These are phyloP conservation scores for Pichia rugopelliculosa DNA, from an alignment of 805 yeast species.

Conservation along the genomic window DNA sequence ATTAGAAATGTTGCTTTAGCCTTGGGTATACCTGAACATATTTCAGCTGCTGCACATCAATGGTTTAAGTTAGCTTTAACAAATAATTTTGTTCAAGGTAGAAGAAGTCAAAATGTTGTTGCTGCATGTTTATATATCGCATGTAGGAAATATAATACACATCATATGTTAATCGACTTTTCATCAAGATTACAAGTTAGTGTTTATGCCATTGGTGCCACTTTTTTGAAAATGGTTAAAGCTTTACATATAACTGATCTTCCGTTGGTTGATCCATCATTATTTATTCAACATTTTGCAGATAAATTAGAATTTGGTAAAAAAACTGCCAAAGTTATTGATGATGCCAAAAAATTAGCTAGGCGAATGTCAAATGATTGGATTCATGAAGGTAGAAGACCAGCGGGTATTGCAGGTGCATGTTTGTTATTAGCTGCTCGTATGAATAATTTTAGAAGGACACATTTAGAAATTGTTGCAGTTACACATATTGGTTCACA, in stretches of 20 bases:
- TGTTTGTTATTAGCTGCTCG: constrained; percentile 88
- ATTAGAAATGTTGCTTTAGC: constrained; percentile 76
- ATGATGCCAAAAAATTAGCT: constrained; percentile 82
- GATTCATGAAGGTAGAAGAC: constrained; percentile 95
- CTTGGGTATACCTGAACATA: constrained; percentile 71
- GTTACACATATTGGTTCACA: constrained; percentile 94
- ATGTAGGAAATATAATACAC: constrained; percentile 84
- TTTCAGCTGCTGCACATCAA: constrained; percentile 78
- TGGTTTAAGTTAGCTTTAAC: constrained; percentile 87
- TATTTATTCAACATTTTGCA: constrained; percentile 90
- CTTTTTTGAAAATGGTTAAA: constrained; percentile 89
- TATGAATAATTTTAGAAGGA: constrained; percentile 90
- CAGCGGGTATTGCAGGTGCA: constrained; percentile 98
- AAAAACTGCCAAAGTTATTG: constrained; percentile 63
- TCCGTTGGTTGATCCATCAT: constrained; percentile 90
- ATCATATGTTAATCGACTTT: constrained; percentile 94
- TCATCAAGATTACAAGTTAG: constrained; percentile 84
- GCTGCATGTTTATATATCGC: constrained; percentile 94
- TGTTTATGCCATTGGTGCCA: constrained; percentile 92
- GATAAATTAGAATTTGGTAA: constrained; percentile 78
- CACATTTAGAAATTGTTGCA: constrained; percentile 89
- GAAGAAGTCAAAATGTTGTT: constrained; percentile 89
- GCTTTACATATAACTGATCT: constrained; percentile 65
- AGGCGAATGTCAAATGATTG: constrained; percentile 91
- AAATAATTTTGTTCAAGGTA: constrained; percentile 92